These are phyloP conservation scores for Albizia julibrissin DNA, from an alignment of 306 rosid species.

Conservation along the genomic window DNA sequence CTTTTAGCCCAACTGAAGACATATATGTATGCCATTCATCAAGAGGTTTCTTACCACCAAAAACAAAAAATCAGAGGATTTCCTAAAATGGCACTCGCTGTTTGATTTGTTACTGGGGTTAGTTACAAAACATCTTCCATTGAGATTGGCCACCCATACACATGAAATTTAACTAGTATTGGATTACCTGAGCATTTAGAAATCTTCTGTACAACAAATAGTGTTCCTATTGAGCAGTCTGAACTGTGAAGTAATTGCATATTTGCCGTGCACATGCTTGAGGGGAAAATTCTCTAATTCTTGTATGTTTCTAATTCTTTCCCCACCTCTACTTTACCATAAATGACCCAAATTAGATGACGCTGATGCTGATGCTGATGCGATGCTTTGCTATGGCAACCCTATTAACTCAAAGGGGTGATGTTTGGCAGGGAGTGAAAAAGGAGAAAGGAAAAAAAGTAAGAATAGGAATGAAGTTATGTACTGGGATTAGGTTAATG, in stretches of 20 bases:
- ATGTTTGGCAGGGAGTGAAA: conserved; percentile 8
- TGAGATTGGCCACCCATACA: background rate
- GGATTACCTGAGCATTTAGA: background rate
- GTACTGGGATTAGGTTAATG: background rate
- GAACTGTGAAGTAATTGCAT: conserved; percentile 5
- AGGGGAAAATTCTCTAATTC: background rate
- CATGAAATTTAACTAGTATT: background rate
- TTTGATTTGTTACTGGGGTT: background rate
- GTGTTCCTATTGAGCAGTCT: background rate
- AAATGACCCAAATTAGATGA: background rate
- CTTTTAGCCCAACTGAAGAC: background rate
- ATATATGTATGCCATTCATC: background rate
- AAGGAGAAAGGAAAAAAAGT: background rate
- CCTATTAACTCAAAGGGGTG: background rate
- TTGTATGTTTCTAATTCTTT: background rate
- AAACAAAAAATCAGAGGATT: background rate
- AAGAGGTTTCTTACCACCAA: background rate
- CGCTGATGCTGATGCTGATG: background rate
- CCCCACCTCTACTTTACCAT: background rate
- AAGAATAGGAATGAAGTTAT: background rate
- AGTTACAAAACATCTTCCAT: background rate
- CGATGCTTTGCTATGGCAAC: background rate
- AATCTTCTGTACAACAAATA: background rate
- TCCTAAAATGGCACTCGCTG: background rate
- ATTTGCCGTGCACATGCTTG: background rate